Evolutionary conservation across 1,284 basidiomycete species (phyloP).

Genomic region (Malassezia globosa): DNA sequence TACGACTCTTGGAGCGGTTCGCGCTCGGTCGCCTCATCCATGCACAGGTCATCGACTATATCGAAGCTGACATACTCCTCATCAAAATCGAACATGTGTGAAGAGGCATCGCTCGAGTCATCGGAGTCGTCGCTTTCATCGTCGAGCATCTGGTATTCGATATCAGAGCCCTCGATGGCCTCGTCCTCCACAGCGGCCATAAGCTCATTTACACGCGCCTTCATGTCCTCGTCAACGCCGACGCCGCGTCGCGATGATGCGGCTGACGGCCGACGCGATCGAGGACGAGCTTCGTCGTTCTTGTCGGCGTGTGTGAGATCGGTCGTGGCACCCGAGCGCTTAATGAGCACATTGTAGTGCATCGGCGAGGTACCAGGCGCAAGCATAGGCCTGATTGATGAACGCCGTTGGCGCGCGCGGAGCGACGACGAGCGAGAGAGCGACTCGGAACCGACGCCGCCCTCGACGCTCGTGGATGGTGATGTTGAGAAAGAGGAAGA

Average conservation of each 20-base stretch:
- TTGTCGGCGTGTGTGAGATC: constrained; percentile 13
- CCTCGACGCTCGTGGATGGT: constrained; percentile 48
- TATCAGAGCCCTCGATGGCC: constrained; percentile 18
- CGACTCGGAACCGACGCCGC: neutral
- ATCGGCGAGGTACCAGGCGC: neutral
- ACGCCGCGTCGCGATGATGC: constrained; percentile 4
- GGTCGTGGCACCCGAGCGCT: constrained; percentile 12
- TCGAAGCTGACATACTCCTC: constrained; percentile 24
- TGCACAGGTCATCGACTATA: constrained; percentile 14
- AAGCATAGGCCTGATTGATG: neutral
- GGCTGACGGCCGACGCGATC: constrained; percentile 9
- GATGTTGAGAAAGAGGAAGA: constrained; percentile 47
- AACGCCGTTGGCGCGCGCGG: neutral
- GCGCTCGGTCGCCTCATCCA: constrained; percentile 2
- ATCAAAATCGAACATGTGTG: constrained; percentile 19
- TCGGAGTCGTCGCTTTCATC: constrained; percentile 29
- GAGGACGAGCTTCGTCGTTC: neutral
- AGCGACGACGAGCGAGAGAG: neutral
- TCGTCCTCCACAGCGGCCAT: constrained; percentile 26
- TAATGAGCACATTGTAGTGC: constrained; percentile 21
- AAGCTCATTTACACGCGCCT: constrained; percentile 12
- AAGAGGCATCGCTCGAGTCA: constrained; percentile 23
- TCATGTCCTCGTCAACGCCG: constrained; percentile 11
- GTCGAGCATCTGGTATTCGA: constrained; percentile 30
- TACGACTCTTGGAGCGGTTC: constrained; percentile 5